Percentiles rank a stretch among this genome's conserved stretches.
phyloP scores from a whole-genome alignment of 495 filamentous ascomycete genomes.

The Penicillium nucicola region DNA sequence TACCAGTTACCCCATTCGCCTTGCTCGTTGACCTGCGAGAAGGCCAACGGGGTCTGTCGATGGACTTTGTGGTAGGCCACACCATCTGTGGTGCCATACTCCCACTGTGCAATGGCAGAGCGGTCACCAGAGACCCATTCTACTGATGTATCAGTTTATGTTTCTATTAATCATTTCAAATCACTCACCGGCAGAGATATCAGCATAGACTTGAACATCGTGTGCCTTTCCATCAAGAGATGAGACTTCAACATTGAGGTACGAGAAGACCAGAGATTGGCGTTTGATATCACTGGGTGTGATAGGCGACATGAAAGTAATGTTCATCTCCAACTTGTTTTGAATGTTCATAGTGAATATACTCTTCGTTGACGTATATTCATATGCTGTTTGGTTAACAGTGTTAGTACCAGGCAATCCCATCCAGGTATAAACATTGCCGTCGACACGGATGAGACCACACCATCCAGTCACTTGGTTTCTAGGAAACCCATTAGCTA shows the following conservation, averaged over 20 bases:
- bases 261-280: slow-evolving; percentile 55
- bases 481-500: slow-evolving; percentile 20
- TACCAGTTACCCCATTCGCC: slow-evolving; percentile 61
- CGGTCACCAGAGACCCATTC: slow-evolving; percentile 59
- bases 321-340: slow-evolving; percentile 46
- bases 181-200: slow-evolving; percentile 56
- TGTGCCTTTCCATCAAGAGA: slow-evolving; percentile 52
- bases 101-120: slow-evolving; percentile 48
- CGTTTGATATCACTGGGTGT: slow-evolving; percentile 53
- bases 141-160: slow-evolving; percentile 21
- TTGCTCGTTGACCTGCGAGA: slow-evolving; percentile 51
- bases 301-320: slow-evolving; percentile 57
- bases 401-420: slow-evolving; percentile 36
- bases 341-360: slow-evolving; percentile 53
- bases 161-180: not conserved
- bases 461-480: slow-evolving; percentile 52
- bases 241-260: slow-evolving; percentile 50
- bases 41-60: slow-evolving; percentile 49
- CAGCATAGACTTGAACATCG: slow-evolving; percentile 57
- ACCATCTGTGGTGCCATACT: slow-evolving; percentile 42
- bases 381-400: slow-evolving; percentile 50
- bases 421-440: slow-evolving; percentile 55
- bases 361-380: slow-evolving; percentile 58
- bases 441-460: slow-evolving; percentile 57
- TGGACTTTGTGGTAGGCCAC: slow-evolving; percentile 55